phyloP scores from a whole-genome alignment of 2,329 filamentous ascomycete genomes.

The Huntiella savannae region DNA sequence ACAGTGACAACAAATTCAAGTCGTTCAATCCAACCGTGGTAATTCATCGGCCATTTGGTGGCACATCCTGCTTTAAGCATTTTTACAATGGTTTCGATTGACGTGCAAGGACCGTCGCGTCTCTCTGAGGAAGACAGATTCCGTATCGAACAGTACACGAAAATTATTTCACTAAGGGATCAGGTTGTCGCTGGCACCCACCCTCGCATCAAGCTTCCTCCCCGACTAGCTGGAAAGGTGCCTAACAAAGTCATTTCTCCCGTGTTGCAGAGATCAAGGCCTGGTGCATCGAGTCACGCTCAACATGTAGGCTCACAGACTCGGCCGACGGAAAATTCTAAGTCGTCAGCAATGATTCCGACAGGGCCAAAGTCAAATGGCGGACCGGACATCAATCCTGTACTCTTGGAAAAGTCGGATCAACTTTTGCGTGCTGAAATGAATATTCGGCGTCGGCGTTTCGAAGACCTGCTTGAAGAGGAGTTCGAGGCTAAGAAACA shows the following conservation, averaged over 20 bases:
- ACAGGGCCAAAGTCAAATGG: not conserved
- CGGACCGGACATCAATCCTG: constrained; percentile 48
- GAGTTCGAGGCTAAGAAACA: constrained; percentile 44
- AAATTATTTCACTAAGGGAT: constrained; percentile 65
- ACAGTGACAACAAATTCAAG: too few relatives aligned
- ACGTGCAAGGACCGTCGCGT: not conserved
- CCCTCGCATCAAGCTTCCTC: constrained; percentile 37
- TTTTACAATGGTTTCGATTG: constrained; percentile 1
- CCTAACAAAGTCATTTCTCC: constrained; percentile 13
- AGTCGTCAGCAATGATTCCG: not conserved
- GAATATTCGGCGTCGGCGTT: constrained; percentile 56
- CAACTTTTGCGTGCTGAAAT: constrained; percentile 67
- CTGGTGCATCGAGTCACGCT: not conserved
- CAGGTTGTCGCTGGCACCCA: constrained; percentile 62
- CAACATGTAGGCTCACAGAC: too few relatives aligned
- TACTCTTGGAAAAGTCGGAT: constrained; percentile 72
- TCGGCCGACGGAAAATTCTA: not conserved
- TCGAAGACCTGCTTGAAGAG: constrained; percentile 61
- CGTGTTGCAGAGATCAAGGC: not conserved
- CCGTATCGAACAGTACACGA: constrained; percentile 41
- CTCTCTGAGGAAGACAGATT: constrained; percentile 7
- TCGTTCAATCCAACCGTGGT: too few relatives aligned
- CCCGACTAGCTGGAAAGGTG: constrained; percentile 18
- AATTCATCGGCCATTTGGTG: too few relatives aligned
- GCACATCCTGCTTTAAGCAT: too few relatives aligned